Base-by-base conservation (phyloP, 371 early-diverging fungal species). In the Lichtheimia ornata region DNA sequence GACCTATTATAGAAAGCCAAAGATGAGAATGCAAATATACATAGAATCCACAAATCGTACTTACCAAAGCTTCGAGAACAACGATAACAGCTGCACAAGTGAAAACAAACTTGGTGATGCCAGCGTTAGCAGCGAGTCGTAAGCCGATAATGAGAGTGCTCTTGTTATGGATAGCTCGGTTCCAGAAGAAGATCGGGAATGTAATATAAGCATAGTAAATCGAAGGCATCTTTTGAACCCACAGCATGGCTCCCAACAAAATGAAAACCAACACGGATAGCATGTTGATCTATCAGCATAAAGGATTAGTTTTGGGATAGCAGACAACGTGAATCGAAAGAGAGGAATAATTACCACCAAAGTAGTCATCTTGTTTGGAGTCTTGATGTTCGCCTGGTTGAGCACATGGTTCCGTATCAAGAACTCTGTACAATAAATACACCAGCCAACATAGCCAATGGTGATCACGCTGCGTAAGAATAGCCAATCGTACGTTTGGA, bases 401-500 rank as follows among this genome's bases (percentile, higher is more conserved):
- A 66, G 28, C n/a, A 78, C 69, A 61, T 82, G 85, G 28, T 71
- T 67, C 45, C 81, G 73, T 25, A 89, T 58, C 12, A 93, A 89
- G 71, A 88, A 94, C 49, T 88, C 74, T 57, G 91, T 70, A 61
- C 93, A 91, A 72, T 88, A 95, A 0, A 82, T 61, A 63, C 97
- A 94, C 96, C 98, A 97, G 27, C 96, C 96, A 20, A 93, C 56
- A 69, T 94, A 97, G n/a, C 98, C 98, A 18, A 80, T 70, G 7
- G 93, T 88, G 40, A 97, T 88, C 1, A 94, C 78, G 0, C 91
- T 76, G 53, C 94, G 84, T 57, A 97, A 72, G 69, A 96, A 92
- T 4, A 93, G 73, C 98, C 97, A 96, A 70, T 97, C 98, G 68
- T 97, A 91, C 71, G 93, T 95, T 73, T 97, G 96, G 58, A 92